Evolutionary conservation across 306 rosid genomes (phyloP).

Genomic region (Hippophae rhamnoides): DNA sequence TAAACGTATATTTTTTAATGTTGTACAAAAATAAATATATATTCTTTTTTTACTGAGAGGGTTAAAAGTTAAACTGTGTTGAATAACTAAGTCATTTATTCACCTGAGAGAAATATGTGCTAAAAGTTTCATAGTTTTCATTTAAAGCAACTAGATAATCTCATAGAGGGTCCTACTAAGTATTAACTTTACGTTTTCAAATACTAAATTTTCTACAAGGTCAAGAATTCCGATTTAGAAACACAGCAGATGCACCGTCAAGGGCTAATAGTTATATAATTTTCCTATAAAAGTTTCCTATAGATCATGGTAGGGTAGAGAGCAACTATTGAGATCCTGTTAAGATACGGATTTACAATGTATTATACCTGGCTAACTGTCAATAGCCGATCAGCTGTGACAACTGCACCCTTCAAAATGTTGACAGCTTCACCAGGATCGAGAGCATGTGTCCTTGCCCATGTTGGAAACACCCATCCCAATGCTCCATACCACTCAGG

Average conservation of each 20-base stretch:
- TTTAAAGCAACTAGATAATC: background rate
- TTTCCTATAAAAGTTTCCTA: no score
- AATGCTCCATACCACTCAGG: constrained; percentile 74
- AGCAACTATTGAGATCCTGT: constrained; percentile 1
- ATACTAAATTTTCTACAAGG: constrained; percentile 1
- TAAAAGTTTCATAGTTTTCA: background rate
- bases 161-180: background rate
- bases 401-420: constrained; percentile 80
- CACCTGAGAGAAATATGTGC: background rate
- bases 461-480: constrained; percentile 78
- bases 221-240: background rate
- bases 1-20: no score
- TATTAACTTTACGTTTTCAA: background rate
- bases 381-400: constrained; percentile 74
- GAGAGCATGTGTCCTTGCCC: constrained; percentile 94
- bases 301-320: no score
- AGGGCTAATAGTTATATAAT: no score
- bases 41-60: no score
- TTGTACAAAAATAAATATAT: no score
- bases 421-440: constrained; percentile 86
- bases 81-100: no score
- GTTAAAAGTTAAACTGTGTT: no score
- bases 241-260: background rate
- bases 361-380: constrained; percentile 73
- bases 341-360: constrained; percentile 12